Conservation (phyloP, 148 eudicot genomes). For the Hydrangea macrophylla region DNA sequence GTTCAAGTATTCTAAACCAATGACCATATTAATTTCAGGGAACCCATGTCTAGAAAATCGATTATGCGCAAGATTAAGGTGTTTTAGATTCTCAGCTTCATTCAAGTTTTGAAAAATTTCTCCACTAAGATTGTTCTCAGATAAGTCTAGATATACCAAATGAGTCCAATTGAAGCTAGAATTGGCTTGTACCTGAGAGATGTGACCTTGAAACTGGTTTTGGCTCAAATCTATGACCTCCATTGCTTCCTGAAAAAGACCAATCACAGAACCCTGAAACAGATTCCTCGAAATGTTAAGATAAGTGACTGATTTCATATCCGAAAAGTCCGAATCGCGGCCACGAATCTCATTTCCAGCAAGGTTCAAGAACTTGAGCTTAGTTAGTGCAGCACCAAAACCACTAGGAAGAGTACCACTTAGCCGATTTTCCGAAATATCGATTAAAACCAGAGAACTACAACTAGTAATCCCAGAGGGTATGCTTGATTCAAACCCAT, state of each 20-base stretch:
- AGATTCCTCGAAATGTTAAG: constrained; percentile 49
- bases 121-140: constrained; percentile 55
- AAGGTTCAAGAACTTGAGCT: constrained; percentile 42
- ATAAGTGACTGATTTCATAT: constrained; percentile 21
- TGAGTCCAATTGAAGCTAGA: constrained; percentile 44
- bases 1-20: constrained; percentile 48
- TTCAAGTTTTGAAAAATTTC: constrained; percentile 29
- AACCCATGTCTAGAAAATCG: constrained; percentile 41
- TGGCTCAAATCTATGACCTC: constrained; percentile 58
- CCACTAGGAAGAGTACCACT: constrained; percentile 47
- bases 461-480: constrained; percentile 44
- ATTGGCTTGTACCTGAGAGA: constrained; percentile 43
- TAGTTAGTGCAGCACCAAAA: constrained; percentile 44
- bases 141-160: constrained; percentile 54
- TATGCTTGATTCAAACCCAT: constrained; percentile 38
- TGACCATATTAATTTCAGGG: constrained; percentile 29
- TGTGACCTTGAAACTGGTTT: constrained; percentile 57
- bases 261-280: constrained; percentile 54
- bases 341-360: constrained; percentile 46
- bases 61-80: constrained; percentile 57
- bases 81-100: constrained; percentile 40
- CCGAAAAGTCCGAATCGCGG: constrained; percentile 38
- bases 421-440: constrained; percentile 45
- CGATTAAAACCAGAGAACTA: constrained; percentile 36
- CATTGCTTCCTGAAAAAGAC: constrained; percentile 39